Evolutionary conservation across 169 alveolate genomes (phyloP).

Genomic region (Cryptosporidium meleagridis): DNA sequence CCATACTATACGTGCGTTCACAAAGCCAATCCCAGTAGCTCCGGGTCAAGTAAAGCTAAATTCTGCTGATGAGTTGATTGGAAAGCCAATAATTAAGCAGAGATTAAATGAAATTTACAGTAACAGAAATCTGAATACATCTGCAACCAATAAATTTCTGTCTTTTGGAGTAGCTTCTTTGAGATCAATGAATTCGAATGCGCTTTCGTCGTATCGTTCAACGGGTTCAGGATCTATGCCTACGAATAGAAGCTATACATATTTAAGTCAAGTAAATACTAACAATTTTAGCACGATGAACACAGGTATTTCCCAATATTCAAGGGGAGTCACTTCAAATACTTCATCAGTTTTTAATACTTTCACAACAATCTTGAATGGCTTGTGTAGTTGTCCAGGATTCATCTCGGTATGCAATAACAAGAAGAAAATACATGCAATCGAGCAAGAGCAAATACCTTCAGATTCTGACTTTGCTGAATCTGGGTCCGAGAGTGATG

Average conservation of each 20-base stretch:
- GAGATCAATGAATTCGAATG: background rate
- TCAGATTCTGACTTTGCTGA: conserved; percentile 74
- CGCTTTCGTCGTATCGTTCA: conserved; percentile 25
- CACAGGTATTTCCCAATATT: background rate
- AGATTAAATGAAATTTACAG: conserved; percentile 36
- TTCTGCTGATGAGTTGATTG: conserved; percentile 70
- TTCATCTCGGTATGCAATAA: conserved; percentile 53
- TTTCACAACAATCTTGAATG: conserved; percentile 21
- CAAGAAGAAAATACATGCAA: conserved; percentile 32
- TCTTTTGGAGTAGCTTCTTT: conserved; percentile 53
- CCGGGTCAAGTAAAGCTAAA: conserved; percentile 50
- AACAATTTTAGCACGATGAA: background rate
- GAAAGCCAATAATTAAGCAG: conserved; percentile 61
- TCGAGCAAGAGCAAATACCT: conserved; percentile 62
- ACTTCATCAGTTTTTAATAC: conserved; percentile 3
- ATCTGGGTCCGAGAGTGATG: conserved; percentile 55
- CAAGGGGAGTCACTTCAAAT: conserved; percentile 13
- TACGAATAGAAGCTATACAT: conserved; percentile 67
- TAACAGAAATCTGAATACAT: background rate
- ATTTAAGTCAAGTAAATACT: conserved; percentile 24
- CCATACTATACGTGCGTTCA: conserved; percentile 50
- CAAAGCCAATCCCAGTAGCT: conserved; percentile 48
- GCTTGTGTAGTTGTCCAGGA: conserved; percentile 72
- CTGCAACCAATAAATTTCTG: conserved; percentile 24
- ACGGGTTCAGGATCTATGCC: conserved; percentile 9